Evolutionary conservation across 1,284 basidiomycete species (phyloP), one percentile per base, ranked within the genome.

Genomic region (Pterulicium gracile): DNA sequence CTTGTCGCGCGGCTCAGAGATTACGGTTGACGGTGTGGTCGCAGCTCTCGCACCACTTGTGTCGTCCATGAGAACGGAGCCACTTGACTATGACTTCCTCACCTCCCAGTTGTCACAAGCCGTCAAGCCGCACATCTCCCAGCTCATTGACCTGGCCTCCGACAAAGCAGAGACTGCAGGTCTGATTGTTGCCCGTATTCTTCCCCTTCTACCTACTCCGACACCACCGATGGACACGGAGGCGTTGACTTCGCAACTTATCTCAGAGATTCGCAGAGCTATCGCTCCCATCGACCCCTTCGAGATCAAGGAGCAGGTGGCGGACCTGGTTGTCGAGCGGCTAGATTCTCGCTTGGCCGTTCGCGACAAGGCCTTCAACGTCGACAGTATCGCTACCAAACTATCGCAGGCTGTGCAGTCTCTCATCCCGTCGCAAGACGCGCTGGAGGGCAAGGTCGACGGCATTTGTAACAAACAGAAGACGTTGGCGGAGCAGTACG

Each of bases 81-180:
- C 75, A 10, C 69, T 89, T 44, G 85, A 90, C 57, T 85, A 89
- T 55, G 83, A 88, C 36, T 69, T 72, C 50, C 66, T 90, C 49
- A 90, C 87, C 1, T 66, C 65, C 24, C 76, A 78, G 53, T 74
- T 90, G 13, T 73, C 81, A 13, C 83, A 89, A 59, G 83, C 87
- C 1, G 87, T 90, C 55, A 89, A 89, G 56, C 87, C 88, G 4
- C 83, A 89, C 54, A 88, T 90, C 18, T 75, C 81, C 1, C 86
- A 90, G 55, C 76, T 90, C 50, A 89, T 90, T 51, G 87, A 90
- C 58, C 72, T 90, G 43, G 79, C 87, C 15, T 86, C 84, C 0
- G 87, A 90, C 58, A 90, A 90, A 58, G 73, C 82, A 24, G 87
- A 90, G 61, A 90, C 87, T 3, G 87, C 87, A 2, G 71, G 73